Percentiles rank a stretch among this genome's conserved stretches.
phyloP scores from a whole-genome alignment of 352 stramenopile species.

The Globisporangium irregulare region DNA sequence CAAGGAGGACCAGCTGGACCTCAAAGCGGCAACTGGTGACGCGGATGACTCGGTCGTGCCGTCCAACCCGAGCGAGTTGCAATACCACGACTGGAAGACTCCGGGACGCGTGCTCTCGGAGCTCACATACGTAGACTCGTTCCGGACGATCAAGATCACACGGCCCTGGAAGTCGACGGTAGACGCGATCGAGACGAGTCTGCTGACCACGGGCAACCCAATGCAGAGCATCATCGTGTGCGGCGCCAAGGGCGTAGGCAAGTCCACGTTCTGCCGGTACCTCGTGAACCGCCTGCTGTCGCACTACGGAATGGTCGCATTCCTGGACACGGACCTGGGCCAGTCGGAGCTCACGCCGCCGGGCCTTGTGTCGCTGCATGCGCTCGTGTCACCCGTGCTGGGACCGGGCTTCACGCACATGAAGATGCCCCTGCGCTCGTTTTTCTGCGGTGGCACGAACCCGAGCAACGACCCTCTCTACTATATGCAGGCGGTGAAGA shows the following conservation, averaged over 20 bases:
- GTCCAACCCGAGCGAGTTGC: constrained; percentile 6
- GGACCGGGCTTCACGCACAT: constrained; percentile 92
- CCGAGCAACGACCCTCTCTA: constrained; percentile 69
- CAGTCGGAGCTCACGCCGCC: constrained; percentile 94
- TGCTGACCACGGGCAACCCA: constrained; percentile 18
- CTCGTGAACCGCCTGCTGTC: constrained; percentile 90
- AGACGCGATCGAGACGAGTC: constrained; percentile 38
- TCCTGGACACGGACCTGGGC: constrained; percentile 94
- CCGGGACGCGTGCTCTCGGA: constrained; percentile 48
- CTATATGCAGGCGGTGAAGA: constrained; percentile 75
- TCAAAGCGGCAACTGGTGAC: constrained; percentile 3
- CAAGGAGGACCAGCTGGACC: constrained; percentile 37
- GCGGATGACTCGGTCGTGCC: neutral
- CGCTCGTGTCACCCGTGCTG: constrained; percentile 86
- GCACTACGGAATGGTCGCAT: constrained; percentile 73
- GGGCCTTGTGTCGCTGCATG: constrained; percentile 90
- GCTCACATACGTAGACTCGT: constrained; percentile 54
- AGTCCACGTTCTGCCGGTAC: constrained; percentile 95
- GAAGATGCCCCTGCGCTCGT: constrained; percentile 63
- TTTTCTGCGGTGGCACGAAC: constrained; percentile 77
- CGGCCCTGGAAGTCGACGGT: constrained; percentile 47
- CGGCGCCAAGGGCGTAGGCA: constrained; percentile 94
- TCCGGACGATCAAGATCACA: constrained; percentile 63
- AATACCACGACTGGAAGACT: constrained; percentile 52
- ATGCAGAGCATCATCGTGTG: constrained; percentile 86